Percentiles rank a stretch among this genome's conserved stretches.
phyloP scores from a whole-genome alignment of 768 basidiomycete genomes.

The Coprinellus micaceus region DNA sequence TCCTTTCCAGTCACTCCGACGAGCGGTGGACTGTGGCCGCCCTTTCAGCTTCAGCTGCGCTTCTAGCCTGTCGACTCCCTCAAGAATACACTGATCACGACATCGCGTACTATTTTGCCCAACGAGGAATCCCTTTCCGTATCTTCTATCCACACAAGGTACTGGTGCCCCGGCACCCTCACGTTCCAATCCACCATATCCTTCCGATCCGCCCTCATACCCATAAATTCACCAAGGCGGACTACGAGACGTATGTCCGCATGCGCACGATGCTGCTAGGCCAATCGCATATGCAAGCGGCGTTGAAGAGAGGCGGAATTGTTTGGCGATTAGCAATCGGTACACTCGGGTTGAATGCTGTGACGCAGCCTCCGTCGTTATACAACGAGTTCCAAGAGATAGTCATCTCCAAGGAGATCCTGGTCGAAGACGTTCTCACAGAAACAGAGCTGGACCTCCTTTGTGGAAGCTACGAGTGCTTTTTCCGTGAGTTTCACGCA shows the following conservation, averaged over 20 bases:
- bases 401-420: not conserved
- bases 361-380: not conserved
- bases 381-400: not conserved
- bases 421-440: not conserved
- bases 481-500: not conserved
- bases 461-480: not conserved
- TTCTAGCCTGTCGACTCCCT: not conserved
- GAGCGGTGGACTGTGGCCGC: not conserved
- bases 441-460: not conserved
- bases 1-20: not conserved
- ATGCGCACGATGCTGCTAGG: not conserved
- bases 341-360: not conserved
- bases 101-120: not conserved
- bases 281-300: not conserved
- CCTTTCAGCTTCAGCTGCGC: not conserved
- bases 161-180: not conserved
- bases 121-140: conserved; percentile 2
- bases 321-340: not conserved
- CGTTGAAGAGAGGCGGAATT: conserved; percentile 3
- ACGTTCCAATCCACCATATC: not conserved
- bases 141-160: not conserved
- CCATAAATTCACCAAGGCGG: not conserved
- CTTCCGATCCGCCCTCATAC: not conserved
- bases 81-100: not conserved
- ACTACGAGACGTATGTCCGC: conserved; percentile 1